Evolutionary conservation across 345 rosid genomes (phyloP), one percentile per base, ranked within the genome.

Genomic region (Lepidium didymum): DNA sequence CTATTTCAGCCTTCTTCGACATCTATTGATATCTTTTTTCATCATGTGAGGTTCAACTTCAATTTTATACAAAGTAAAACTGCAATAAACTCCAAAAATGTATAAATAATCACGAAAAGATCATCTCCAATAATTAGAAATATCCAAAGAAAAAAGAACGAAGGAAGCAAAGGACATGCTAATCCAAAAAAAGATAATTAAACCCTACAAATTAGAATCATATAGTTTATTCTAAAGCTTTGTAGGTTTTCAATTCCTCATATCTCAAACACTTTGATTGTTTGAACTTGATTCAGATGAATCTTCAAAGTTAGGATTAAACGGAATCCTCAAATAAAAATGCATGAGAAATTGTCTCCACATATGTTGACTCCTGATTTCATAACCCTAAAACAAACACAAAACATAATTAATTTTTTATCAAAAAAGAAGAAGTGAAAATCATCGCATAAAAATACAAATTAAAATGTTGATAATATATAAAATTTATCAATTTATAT

Each of bases 341-440:
- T 85, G 86, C 81, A 86, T 67, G 3, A 21, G 23, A 21, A 21
- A 21, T 21, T 21, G 23, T 21, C 23, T 19, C 85, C 43, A 86
- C 10, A 78, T 89, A 54, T 51, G 44, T 9, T 79, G 77, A 61
- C 69, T 86, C 73, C 92, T 82, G 15, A 87, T 63, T 52, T 82
- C 84, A 52, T 87, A 86, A 35, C 87, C 95, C 94, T 90, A 59
- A 21, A 77, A 73, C 27, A 58, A 61, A 56, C n/a, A 42, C 16
- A 25, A 16, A 47, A 59, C 7, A 36, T 21, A 45, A 25, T 55
- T 46, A 21, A 9, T 27, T 49, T 3, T 49, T 21, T 1, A 21
- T 3, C 3, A 21, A 21, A 21, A 21, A 21, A 1, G 3, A 21
- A 21, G 3, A 1, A 21, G 23, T 21, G 3, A 21, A 21, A 21